phyloP scores from a whole-genome alignment of 495 filamentous ascomycete species.

The Aspergillus sclerotioniger region DNA sequence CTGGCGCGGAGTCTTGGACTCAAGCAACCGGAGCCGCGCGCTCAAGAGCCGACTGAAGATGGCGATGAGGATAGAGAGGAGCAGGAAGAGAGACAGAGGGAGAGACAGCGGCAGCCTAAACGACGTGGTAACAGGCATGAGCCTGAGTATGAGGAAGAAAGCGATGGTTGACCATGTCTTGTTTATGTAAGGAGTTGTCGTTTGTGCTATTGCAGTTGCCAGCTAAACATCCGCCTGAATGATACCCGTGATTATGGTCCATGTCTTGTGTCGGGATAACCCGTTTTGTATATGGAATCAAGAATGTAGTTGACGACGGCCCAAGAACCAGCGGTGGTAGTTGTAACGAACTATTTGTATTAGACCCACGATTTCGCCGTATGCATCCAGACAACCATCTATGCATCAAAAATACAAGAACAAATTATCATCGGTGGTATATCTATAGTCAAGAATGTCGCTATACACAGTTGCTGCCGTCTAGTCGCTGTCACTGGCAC shows the following conservation, averaged over 20 bases:
- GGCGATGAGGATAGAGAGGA: slow-evolving; percentile 18
- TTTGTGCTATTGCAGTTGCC: background rate
- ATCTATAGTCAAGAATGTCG: slow-evolving; percentile 12
- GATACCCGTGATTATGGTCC: slow-evolving; percentile 3
- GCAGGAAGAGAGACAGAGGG: slow-evolving; percentile 12
- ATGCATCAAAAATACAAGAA: slow-evolving; percentile 4
- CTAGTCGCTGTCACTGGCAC: slow-evolving; percentile 46
- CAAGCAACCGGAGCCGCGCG: slow-evolving; percentile 6
- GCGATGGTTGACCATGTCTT: slow-evolving; percentile 13
- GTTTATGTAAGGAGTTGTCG: slow-evolving; percentile 3
- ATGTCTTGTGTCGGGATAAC: background rate
- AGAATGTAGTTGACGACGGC: background rate
- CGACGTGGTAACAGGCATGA: slow-evolving; percentile 28
- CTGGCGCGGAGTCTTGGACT: slow-evolving; percentile 34
- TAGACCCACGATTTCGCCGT: background rate
- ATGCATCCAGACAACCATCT: background rate
- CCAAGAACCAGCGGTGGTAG: background rate
- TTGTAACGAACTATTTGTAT: background rate
- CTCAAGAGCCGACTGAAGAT: slow-evolving; percentile 18
- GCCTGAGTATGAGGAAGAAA: slow-evolving; percentile 33
- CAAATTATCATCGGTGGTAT: slow-evolving; percentile 20
- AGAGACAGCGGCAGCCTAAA: slow-evolving; percentile 6
- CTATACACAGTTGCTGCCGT: slow-evolving; percentile 4
- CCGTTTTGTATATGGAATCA: background rate
- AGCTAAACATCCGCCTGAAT: background rate